Evolutionary conservation across 371 early-diverging fungal genomes (phyloP).

Genomic region (Synchytrium microbalum): DNA sequence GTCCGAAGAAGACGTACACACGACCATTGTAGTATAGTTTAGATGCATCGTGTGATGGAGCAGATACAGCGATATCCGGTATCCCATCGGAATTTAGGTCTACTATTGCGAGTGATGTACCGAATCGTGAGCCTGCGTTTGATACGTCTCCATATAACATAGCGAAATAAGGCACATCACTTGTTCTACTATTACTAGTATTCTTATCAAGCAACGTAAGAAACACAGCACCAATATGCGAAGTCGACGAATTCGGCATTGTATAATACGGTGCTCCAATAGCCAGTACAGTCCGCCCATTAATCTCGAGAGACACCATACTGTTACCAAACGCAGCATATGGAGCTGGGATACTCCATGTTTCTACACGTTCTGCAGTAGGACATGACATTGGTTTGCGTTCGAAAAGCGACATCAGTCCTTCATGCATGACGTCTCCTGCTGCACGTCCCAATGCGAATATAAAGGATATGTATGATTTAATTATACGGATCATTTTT

Average conservation of each 20-base stretch:
- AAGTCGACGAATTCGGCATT: not conserved
- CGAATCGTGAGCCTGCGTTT: conserved; percentile 57
- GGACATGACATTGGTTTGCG: not conserved
- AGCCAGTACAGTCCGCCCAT: conserved; percentile 42
- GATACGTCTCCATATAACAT: not conserved
- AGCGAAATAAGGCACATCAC: not conserved
- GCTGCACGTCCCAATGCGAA: not conserved
- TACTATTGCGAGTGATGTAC: conserved; percentile 59
- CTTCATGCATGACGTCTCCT: not conserved
- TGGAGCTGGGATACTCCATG: conserved; percentile 13
- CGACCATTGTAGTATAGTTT: conserved; percentile 35
- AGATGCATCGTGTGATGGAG: conserved; percentile 44
- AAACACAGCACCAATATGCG: conserved; percentile 59
- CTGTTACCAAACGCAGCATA: conserved; percentile 61
- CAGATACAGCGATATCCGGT: conserved; percentile 74
- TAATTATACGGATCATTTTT: not conserved
- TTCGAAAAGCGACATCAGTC: not conserved
- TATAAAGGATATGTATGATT: not conserved
- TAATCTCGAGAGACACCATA: conserved; percentile 59
- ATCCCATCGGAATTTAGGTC: conserved; percentile 81
- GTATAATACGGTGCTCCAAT: conserved; percentile 64
- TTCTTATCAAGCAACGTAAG: conserved; percentile 22
- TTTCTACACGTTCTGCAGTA: not conserved
- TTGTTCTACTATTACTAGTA: not conserved
- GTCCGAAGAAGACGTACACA: conserved; percentile 69